Conservation (phyloP, 768 basidiomycete genomes). For the Leccinum olivaceopallidum region DNA sequence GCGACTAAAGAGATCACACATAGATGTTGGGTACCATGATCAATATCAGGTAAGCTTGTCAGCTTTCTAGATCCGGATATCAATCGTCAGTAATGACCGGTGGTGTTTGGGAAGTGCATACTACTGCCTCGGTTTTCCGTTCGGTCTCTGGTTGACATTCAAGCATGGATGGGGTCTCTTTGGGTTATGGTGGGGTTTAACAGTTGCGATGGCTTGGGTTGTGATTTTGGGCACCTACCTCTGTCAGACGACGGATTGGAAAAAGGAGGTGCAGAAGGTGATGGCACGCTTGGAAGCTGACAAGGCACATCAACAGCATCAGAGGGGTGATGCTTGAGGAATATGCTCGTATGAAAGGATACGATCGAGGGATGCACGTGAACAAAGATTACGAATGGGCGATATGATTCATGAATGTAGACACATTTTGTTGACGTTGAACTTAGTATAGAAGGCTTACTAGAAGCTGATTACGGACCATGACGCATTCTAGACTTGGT, state of each 20-base stretch:
- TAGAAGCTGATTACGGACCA: background rate
- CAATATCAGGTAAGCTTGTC: constrained; percentile 59
- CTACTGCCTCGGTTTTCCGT: constrained; percentile 79
- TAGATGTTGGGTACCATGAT: constrained; percentile 77
- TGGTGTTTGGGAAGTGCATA: constrained; percentile 49
- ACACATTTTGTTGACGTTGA: background rate
- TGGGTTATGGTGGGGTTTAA: constrained; percentile 89
- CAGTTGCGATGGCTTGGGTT: constrained; percentile 38
- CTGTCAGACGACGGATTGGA: constrained; percentile 47
- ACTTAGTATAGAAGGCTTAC: background rate
- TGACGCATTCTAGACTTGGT: background rate
- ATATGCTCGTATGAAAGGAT: background rate
- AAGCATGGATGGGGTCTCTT: constrained; percentile 54
- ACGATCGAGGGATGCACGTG: background rate
- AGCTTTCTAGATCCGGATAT: background rate
- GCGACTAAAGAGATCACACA: background rate
- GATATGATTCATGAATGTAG: background rate
- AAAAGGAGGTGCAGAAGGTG: constrained; percentile 57
- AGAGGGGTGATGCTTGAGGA: background rate
- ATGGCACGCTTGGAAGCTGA: constrained; percentile 51
- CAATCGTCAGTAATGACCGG: background rate
- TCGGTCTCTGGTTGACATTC: constrained; percentile 81
- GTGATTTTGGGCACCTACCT: constrained; percentile 33
- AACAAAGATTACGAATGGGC: background rate
- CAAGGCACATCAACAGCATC: constrained; percentile 20